Evolutionary conservation across 139 green algal genomes (phyloP), one percentile per base, ranked within the genome.

Genomic region (Chlorella sp.): DNA sequence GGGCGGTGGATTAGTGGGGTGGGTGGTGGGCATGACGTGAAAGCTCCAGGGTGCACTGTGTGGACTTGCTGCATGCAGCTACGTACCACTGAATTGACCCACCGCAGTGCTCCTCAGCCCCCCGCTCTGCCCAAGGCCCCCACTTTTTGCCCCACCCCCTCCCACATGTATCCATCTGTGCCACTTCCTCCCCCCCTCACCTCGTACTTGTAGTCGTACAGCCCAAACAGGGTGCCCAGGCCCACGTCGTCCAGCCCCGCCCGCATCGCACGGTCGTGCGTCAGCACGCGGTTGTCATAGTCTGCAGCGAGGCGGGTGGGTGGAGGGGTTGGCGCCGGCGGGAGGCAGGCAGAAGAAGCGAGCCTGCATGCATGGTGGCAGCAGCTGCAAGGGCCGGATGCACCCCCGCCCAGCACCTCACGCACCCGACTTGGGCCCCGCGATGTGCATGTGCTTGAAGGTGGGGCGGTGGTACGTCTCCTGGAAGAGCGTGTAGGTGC

Each of bases 401-500:
- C 22, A 69, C 28, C 24, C 64, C 64, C 9, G 8, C 64, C 30
- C 30, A 3, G 64, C 64, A 9, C 67, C 34, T 2, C 14, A n/a
- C 74, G 26, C 76, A 81, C 76, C 76, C 30, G 51, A 86, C 88
- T 95, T 95, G 82, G 92, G 92, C n/a, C 92, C 90, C 19, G 58
- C 74, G 16, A 93, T 83, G 84, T 94, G 90, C 91, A 95, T 95
- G 82, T 85, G 64, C 80, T 89, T 81, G 76, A 95, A 95, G 20
- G 92, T 93, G 54, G 84, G 84, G 11, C 76, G 48, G 84, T 84
- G 74, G 65, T 84, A 84, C n/a, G 65, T 84, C 80, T 84, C 80
- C 65, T 95, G 92, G 86, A 95, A 95, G 46, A 95, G 86, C 5
- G 92, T 94, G 85, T 92, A 95, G 20, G 92, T 95, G 86, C 92